These are phyloP conservation scores for Phytophthora colocasiae DNA, from an alignment of 352 stramenopile species.

Conservation along the genomic window DNA sequence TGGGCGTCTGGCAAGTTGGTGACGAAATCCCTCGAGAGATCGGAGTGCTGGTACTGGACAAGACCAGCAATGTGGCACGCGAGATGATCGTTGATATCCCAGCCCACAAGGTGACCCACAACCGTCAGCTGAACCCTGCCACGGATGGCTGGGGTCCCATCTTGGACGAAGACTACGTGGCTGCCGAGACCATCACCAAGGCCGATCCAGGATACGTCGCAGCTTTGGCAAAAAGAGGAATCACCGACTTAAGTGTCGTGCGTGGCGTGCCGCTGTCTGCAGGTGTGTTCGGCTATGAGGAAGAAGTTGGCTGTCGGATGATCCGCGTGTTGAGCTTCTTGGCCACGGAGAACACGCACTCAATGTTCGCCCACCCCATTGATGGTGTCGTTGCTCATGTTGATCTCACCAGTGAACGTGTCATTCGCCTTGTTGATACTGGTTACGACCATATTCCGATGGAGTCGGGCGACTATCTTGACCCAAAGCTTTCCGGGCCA, in stretches of 20 bases:
- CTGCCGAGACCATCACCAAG: conserved; percentile 44
- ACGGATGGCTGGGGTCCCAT: conserved; percentile 47
- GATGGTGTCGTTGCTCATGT: conserved; percentile 50
- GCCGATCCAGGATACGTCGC: conserved; percentile 38
- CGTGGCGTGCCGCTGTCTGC: conserved; percentile 39
- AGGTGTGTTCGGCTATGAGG: conserved; percentile 44
- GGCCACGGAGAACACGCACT: conserved; percentile 40
- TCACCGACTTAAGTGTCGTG: conserved; percentile 46
- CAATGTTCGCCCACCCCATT: conserved; percentile 53
- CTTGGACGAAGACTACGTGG: conserved; percentile 49
- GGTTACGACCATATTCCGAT: conserved; percentile 43
- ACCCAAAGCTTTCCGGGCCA: conserved; percentile 29
- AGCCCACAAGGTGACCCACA: conserved; percentile 29
- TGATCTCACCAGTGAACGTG: conserved; percentile 37
- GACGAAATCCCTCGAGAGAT: conserved; percentile 48
- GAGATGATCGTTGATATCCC: conserved; percentile 45
- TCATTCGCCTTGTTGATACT: conserved; percentile 46
- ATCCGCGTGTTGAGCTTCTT: conserved; percentile 52
- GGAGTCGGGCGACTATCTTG: conserved; percentile 44
- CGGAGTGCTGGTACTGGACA: conserved; percentile 41
- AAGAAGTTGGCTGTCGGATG: conserved; percentile 45
- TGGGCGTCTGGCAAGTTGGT: conserved; percentile 32
- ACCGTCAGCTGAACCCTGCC: conserved; percentile 33
- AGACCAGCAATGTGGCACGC: conserved; percentile 25
- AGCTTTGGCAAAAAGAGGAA: conserved; percentile 39